phyloP scores from a whole-genome alignment of 768 basidiomycete species.

The Mycena venus region DNA sequence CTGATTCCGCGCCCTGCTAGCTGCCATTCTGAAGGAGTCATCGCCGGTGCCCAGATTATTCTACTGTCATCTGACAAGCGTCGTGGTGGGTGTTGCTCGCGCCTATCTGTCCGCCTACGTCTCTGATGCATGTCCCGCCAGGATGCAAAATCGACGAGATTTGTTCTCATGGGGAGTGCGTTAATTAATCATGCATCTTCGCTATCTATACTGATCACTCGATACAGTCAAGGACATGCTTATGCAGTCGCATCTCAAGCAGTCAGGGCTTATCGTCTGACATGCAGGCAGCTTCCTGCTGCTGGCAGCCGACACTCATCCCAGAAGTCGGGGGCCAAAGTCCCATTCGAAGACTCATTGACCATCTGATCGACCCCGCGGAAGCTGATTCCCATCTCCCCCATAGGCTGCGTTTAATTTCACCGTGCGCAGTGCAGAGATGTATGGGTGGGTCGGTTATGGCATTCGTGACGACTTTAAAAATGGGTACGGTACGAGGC shows the following conservation, averaged over 20 bases:
- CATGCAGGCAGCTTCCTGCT: too few species aligned
- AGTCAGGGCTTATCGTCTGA: conserved; percentile 23
- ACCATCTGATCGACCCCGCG: too few species aligned
- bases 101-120: too few species aligned
- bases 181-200: background rate
- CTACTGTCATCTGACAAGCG: conserved; percentile 80
- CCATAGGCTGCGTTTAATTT: too few species aligned
- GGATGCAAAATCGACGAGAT: conserved; percentile 73
- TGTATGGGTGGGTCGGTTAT: too few species aligned
- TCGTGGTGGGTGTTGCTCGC: conserved; percentile 68
- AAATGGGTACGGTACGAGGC: too few species aligned
- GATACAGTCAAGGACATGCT: conserved; percentile 26
- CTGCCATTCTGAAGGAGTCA: conserved; percentile 66
- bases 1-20: conserved; percentile 35
- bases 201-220: background rate
- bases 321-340: too few species aligned
- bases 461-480: too few species aligned
- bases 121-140: conserved; percentile 36
- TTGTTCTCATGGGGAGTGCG: conserved; percentile 55
- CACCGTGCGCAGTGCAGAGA: too few species aligned
- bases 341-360: too few species aligned
- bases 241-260: conserved; percentile 25
- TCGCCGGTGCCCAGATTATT: conserved; percentile 70
- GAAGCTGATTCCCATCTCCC: too few species aligned
- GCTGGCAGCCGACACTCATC: too few species aligned